These are phyloP conservation scores for Skeletonema menzelii DNA, from an alignment of 108 stramenopile species.

Conservation along the genomic window DNA sequence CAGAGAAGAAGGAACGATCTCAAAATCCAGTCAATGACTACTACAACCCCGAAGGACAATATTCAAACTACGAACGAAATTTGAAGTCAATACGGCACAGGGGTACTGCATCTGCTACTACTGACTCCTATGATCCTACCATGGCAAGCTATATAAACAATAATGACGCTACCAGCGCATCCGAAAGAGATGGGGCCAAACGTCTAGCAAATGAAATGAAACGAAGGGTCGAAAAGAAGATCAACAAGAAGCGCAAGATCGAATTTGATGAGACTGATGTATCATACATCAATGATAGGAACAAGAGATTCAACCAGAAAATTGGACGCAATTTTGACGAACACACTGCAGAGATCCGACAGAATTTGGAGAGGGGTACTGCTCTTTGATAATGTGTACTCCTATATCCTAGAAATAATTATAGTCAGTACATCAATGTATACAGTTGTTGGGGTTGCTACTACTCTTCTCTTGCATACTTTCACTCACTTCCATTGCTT, in stretches of 20 bases:
- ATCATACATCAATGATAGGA: slow-evolving; percentile 83
- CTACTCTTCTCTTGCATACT: too few relatives aligned
- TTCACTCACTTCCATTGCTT: too few relatives aligned
- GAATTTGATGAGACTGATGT: slow-evolving; percentile 82
- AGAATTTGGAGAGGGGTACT: slow-evolving; percentile 91
- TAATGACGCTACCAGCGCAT: neutral
- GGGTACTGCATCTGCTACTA: slow-evolving; percentile 28
- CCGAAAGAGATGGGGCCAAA: slow-evolving; percentile 75
- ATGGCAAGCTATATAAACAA: slow-evolving; percentile 1
- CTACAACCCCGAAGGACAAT: slow-evolving; percentile 82
- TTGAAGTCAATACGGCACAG: slow-evolving; percentile 51
- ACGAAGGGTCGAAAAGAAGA: slow-evolving; percentile 74
- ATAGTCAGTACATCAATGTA: too few relatives aligned
- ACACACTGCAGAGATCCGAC: slow-evolving; percentile 86
- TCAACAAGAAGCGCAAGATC: slow-evolving; percentile 60
- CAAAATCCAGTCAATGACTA: slow-evolving; percentile 61
- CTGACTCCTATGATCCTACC: slow-evolving; percentile 70
- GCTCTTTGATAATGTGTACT: slow-evolving; percentile 75
- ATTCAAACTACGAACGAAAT: slow-evolving; percentile 79
- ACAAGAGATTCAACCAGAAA: slow-evolving; percentile 90
- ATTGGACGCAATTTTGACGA: slow-evolving; percentile 83
- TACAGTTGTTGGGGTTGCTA: too few relatives aligned
- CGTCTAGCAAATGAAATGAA: slow-evolving; percentile 82
- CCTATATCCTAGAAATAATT: too few relatives aligned
- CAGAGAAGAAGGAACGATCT: slow-evolving; percentile 44